Evolutionary conservation across 352 stramenopile genomes (phyloP).

Genomic region (Elongisporangium undulatum): DNA sequence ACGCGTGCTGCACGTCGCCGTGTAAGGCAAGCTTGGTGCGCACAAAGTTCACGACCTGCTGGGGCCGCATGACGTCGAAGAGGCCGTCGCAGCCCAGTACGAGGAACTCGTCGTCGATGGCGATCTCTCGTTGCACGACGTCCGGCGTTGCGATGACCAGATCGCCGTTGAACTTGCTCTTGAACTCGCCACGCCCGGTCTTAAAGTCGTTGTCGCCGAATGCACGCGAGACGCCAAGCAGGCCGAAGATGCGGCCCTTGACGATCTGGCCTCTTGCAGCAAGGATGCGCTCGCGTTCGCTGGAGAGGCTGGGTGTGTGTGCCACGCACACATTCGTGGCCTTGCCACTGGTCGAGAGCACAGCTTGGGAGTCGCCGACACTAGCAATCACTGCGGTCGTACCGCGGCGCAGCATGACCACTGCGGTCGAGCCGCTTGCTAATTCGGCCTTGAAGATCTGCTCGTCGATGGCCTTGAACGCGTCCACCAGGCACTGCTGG

Average conservation of each 20-base stretch:
- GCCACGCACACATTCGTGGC: constrained; percentile 57
- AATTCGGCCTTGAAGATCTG: constrained; percentile 67
- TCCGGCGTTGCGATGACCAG: constrained; percentile 72
- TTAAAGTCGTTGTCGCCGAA: constrained; percentile 89
- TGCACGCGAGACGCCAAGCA: constrained; percentile 72
- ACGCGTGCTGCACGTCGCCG: constrained; percentile 70
- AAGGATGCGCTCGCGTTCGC: constrained; percentile 78
- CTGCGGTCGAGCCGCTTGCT: constrained; percentile 67
- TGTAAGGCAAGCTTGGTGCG: constrained; percentile 61
- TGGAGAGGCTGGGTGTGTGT: constrained; percentile 61
- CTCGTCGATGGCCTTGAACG: constrained; percentile 62
- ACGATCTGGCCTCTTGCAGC: constrained; percentile 76
- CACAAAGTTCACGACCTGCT: constrained; percentile 83
- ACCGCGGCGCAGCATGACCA: constrained; percentile 57
- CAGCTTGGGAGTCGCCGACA: constrained; percentile 77
- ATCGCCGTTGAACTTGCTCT: constrained; percentile 77
- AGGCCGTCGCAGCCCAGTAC: constrained; percentile 81
- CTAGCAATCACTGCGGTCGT: constrained; percentile 50
- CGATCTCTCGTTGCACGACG: constrained; percentile 47
- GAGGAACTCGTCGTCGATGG: constrained; percentile 69
- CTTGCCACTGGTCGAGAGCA: constrained; percentile 56
- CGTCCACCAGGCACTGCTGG: constrained; percentile 25
- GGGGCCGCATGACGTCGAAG: constrained; percentile 81
- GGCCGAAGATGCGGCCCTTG: constrained; percentile 83
- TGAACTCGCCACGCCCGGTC: constrained; percentile 74